These are phyloP conservation scores for Beauveria caledonica DNA, from an alignment of 2,329 filamentous ascomycete species.

Conservation along the genomic window DNA sequence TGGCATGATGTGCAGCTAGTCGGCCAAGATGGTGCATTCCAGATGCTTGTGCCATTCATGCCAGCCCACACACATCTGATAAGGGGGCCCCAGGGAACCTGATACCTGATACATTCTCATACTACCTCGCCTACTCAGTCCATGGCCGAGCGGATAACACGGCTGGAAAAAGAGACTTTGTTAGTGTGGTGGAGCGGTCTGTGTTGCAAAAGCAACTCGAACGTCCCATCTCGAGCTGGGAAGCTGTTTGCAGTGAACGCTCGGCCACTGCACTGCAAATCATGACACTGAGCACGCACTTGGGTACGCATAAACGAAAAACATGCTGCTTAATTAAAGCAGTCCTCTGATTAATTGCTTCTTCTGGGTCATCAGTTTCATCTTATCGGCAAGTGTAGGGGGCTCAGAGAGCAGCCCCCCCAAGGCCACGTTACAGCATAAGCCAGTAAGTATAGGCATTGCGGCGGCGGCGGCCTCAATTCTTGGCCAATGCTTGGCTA, in stretches of 20 bases:
- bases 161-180: not conserved
- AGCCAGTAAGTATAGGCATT: not conserved
- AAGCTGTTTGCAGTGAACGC: not conserved
- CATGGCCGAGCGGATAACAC: not conserved
- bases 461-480: not conserved
- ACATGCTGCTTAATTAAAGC: not conserved
- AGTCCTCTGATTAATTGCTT: not conserved
- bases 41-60: not conserved
- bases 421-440: not conserved
- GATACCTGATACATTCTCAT: slow-evolving; percentile 7
- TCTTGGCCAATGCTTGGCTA: too few relatives aligned
- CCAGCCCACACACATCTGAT: not conserved
- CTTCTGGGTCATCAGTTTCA: not conserved
- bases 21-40: not conserved
- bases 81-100: not conserved
- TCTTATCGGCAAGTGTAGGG: not conserved
- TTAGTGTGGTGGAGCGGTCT: slow-evolving; percentile 2
- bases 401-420: not conserved
- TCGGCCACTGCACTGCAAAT: not conserved
- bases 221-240: slow-evolving; percentile 1
- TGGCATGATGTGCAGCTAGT: not conserved
- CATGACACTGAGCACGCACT: not conserved
- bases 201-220: not conserved
- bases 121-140: not conserved
- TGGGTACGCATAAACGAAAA: not conserved